These are phyloP conservation scores for Malus hybrid DNA, from an alignment of 331 rosid species.

Conservation along the genomic window DNA sequence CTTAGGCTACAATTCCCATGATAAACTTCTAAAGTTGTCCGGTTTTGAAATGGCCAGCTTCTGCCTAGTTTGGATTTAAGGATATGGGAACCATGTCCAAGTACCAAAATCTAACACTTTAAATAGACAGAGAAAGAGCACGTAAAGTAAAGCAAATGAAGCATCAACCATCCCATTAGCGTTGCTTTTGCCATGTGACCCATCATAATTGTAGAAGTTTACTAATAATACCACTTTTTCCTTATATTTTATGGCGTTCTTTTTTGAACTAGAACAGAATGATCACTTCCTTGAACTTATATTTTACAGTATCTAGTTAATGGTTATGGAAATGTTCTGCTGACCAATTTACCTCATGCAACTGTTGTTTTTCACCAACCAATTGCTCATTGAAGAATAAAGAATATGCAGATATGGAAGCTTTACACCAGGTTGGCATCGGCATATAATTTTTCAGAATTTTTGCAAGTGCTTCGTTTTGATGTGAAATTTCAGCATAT, in stretches of 20 bases:
- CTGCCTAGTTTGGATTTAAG: not conserved
- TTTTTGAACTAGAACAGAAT: not conserved
- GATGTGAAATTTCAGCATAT: too few relatives aligned
- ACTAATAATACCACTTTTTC: too few relatives aligned
- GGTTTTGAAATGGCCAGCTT: not conserved
- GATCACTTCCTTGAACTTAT: not conserved
- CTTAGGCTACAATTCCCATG: not conserved
- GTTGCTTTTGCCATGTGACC: not conserved
- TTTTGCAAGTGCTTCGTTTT: too few relatives aligned
- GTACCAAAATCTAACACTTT: not conserved
- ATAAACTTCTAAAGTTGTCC: not conserved
- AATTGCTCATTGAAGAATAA: not conserved
- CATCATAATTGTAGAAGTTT: too few relatives aligned
- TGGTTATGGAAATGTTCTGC: not conserved
- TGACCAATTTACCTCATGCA: not conserved
- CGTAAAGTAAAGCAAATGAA: not conserved
- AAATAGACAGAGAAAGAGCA: not conserved
- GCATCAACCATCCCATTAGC: not conserved
- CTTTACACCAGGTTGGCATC: not conserved
- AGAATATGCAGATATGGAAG: not conserved
- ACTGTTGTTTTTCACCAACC: not conserved
- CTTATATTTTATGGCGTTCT: too few relatives aligned
- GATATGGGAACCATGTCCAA: not conserved
- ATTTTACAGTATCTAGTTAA: not conserved
- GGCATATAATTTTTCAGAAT: too few relatives aligned